Conservation (phyloP, 805 yeast species). For the Dipodascus geniculatus region DNA sequence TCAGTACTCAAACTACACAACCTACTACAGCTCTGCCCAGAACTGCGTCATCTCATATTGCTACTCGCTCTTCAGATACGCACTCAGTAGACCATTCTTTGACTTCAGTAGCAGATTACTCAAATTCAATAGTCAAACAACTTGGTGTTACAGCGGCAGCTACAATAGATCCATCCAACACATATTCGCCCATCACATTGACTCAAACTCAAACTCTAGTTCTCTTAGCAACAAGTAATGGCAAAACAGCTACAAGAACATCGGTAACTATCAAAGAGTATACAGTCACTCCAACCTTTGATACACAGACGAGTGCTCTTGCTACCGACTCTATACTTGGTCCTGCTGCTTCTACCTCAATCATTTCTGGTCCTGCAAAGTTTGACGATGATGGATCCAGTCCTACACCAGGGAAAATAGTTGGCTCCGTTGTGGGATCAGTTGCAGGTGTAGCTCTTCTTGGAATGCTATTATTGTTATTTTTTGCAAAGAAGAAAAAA, state of each 20-base stretch:
- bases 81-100: no score
- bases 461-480: slow-evolving; percentile 9
- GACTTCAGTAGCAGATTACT: no score
- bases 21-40: no score
- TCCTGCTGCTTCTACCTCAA: not conserved
- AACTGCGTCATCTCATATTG: no score
- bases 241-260: not conserved
- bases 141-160: not conserved
- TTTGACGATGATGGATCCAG: not conserved
- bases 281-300: not conserved
- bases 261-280: not conserved
- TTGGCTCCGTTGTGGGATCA: slow-evolving; percentile 19
- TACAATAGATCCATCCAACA: not conserved
- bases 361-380: slow-evolving; percentile 4
- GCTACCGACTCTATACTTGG: not conserved
- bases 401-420: slow-evolving; percentile 11
- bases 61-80: no score
- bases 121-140: not conserved
- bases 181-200: not conserved
- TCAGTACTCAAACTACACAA: no score
- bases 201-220: not conserved
- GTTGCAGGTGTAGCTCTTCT: slow-evolving; percentile 18
- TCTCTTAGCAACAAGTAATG: not conserved
- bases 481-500: slow-evolving; percentile 8
- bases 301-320: not conserved